A percentile compares a stretch with the other conserved stretches of the same genome.
Evolutionary conservation across 441 rosid species (phyloP).

Genomic region (Brassica hybrid): DNA sequence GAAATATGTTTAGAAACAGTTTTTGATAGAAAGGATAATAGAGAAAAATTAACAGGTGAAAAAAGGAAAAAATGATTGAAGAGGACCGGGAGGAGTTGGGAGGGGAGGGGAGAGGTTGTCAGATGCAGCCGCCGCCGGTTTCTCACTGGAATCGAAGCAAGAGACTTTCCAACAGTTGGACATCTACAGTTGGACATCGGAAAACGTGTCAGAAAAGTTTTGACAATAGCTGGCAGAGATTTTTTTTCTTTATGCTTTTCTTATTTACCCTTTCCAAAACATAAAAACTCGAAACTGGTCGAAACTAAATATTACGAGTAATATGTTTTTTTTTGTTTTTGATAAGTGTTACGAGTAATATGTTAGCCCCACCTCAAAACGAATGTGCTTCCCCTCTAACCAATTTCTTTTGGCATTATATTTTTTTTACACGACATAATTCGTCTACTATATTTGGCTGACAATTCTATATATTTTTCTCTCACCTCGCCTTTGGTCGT

Average conservation of each 20-base stretch:
- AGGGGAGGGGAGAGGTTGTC: no score
- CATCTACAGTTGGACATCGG: no score
- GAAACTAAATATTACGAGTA: background rate
- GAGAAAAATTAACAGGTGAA: no score
- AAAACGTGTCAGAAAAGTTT: no score
- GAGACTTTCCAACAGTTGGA: no score
- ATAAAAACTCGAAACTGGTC: background rate
- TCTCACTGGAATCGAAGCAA: no score
- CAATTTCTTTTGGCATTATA: constrained; percentile 28
- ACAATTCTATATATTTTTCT: constrained; percentile 34
- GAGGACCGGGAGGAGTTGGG: no score
- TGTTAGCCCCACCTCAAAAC: constrained; percentile 8
- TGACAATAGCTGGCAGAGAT: no score
- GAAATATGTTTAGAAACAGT: no score
- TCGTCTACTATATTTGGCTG: constrained; percentile 31
- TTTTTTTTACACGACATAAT: constrained; percentile 28
- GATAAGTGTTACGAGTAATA: background rate
- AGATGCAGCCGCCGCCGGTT: no score
- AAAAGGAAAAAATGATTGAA: no score
- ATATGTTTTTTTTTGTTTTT: background rate
- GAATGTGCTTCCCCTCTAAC: constrained; percentile 18
- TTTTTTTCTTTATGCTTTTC: background rate
- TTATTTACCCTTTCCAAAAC: background rate
- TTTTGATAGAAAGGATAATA: no score
- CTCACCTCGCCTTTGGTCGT: constrained; percentile 35